These are phyloP conservation scores for Phialocephala sp. DNA, from an alignment of 2,329 filamentous ascomycete genomes.

Conservation along the genomic window DNA sequence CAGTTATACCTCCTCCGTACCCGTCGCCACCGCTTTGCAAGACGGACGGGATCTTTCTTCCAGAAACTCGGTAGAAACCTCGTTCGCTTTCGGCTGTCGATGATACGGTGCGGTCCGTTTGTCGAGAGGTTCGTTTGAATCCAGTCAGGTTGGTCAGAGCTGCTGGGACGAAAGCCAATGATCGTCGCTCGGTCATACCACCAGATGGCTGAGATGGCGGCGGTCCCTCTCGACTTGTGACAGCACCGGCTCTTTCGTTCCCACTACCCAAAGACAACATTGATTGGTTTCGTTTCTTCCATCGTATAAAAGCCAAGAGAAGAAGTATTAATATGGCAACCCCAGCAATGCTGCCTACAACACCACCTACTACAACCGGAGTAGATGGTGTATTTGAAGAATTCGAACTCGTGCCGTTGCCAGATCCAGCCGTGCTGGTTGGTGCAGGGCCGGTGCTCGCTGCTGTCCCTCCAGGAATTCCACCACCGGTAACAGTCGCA, in stretches of 20 bases:
- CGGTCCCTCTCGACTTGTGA: constrained; percentile 36
- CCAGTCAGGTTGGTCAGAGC: constrained; percentile 54
- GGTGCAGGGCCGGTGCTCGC: constrained; percentile 19
- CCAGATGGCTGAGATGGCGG: constrained; percentile 31
- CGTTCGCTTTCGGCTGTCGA: constrained; percentile 53
- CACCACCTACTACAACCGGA: constrained; percentile 40
- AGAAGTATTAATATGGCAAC: constrained; percentile 61
- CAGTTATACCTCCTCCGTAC: constrained; percentile 54
- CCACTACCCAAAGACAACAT: constrained; percentile 52
- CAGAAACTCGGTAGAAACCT: constrained; percentile 69
- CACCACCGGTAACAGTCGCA: constrained; percentile 8
- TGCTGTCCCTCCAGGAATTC: constrained; percentile 9
- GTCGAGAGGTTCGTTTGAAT: constrained; percentile 44
- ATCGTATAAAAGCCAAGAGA: constrained; percentile 56
- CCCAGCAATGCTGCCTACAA: constrained; percentile 54
- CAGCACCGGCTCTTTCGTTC: constrained; percentile 43
- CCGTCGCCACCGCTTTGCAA: constrained; percentile 67
- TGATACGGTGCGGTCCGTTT: constrained; percentile 41
- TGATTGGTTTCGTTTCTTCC: constrained; percentile 56
- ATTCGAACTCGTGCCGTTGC: constrained; percentile 25
- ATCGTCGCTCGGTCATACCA: constrained; percentile 54
- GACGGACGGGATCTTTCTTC: constrained; percentile 68
- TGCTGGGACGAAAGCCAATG: constrained; percentile 53
- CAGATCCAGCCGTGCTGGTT: constrained; percentile 31
- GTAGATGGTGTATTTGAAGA: constrained; percentile 32